Conservation (phyloP, 2,329 filamentous ascomycete genomes). For the Akanthomyces muscarius region DNA sequence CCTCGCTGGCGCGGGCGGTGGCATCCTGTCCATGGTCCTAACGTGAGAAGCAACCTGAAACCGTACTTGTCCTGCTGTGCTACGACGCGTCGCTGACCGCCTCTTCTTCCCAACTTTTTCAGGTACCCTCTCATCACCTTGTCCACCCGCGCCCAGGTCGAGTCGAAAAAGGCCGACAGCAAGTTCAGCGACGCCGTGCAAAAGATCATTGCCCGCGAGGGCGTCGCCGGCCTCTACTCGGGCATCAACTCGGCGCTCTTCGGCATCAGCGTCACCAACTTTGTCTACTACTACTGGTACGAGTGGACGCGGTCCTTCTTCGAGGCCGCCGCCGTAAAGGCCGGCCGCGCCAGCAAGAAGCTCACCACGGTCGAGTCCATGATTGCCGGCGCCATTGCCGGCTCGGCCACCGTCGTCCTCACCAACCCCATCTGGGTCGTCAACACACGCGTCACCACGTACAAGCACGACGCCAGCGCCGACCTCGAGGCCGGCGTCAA, state of each 20-base stretch:
- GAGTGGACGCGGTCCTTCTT: slow-evolving; percentile 92
- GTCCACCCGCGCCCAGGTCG: slow-evolving; percentile 94
- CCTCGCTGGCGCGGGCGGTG: slow-evolving; percentile 86
- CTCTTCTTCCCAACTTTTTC: slow-evolving; percentile 15
- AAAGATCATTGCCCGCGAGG: slow-evolving; percentile 87
- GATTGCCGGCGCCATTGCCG: slow-evolving; percentile 90
- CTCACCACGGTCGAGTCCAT: slow-evolving; percentile 91
- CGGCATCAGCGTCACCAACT: slow-evolving; percentile 97
- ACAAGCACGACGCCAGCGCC: slow-evolving; percentile 55
- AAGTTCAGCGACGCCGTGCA: slow-evolving; percentile 78
- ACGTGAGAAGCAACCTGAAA: slow-evolving; percentile 55
- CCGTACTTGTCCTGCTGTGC: too few relatives aligned
- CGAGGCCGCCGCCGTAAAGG: slow-evolving; percentile 68
- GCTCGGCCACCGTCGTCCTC: slow-evolving; percentile 87
- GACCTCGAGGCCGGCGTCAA: slow-evolving; percentile 35
- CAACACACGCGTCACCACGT: slow-evolving; percentile 96
- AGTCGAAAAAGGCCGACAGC: slow-evolving; percentile 87
- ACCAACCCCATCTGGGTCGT: slow-evolving; percentile 99
- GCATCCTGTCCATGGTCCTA: slow-evolving; percentile 90
- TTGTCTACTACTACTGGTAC: slow-evolving; percentile 99
- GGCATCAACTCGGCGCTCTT: slow-evolving; percentile 93
- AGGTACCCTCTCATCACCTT: slow-evolving; percentile 96
- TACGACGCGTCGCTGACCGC: too few relatives aligned
- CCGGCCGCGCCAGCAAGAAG: slow-evolving; percentile 71
- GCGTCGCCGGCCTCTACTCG: slow-evolving; percentile 82